phyloP scores from a whole-genome alignment of 2,329 filamentous ascomycete species.

The Fusarium tanahbumbuense region DNA sequence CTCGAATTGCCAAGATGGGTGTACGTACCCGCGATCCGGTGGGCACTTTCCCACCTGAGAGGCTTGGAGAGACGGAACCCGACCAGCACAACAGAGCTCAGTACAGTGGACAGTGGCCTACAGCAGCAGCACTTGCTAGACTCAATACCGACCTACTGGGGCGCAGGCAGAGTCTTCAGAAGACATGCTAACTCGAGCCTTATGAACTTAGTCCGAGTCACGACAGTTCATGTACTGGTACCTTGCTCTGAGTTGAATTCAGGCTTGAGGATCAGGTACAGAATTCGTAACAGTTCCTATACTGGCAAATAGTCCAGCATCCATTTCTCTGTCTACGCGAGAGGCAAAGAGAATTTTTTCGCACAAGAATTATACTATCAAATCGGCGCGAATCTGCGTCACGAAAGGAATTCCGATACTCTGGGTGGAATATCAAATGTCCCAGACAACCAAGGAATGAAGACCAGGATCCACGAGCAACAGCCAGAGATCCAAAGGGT shows the following conservation, averaged over 20 bases:
- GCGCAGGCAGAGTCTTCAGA: conserved; percentile 7
- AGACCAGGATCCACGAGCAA: conserved; percentile 22
- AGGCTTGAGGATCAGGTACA: conserved; percentile 10
- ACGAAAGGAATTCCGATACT: conserved; percentile 35
- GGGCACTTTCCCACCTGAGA: conserved; percentile 24
- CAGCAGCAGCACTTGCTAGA: conserved; percentile 9
- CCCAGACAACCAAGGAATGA: conserved; percentile 37
- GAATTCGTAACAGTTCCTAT: not conserved
- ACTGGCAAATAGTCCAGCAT: conserved; percentile 17
- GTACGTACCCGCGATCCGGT: conserved; percentile 40
- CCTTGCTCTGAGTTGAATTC: not conserved
- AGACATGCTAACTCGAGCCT: conserved; percentile 29
- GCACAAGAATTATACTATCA: conserved; percentile 4
- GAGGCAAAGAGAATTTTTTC: conserved; percentile 20
- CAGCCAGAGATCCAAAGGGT: conserved; percentile 20
- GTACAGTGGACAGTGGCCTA: conserved; percentile 5
- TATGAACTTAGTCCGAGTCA: conserved; percentile 32
- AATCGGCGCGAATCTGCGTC: conserved; percentile 12
- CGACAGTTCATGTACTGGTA: conserved; percentile 10
- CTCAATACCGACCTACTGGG: not conserved
- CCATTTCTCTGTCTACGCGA: conserved; percentile 3
- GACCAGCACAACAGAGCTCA: not conserved
- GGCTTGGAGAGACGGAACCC: conserved; percentile 4
- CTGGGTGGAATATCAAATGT: conserved; percentile 16
- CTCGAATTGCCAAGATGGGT: conserved; percentile 27